Evolutionary conservation across 1,139 yeast genomes (phyloP), one percentile per base, ranked within the genome.

Genomic region (Saccharomycopsis crataegensis): DNA sequence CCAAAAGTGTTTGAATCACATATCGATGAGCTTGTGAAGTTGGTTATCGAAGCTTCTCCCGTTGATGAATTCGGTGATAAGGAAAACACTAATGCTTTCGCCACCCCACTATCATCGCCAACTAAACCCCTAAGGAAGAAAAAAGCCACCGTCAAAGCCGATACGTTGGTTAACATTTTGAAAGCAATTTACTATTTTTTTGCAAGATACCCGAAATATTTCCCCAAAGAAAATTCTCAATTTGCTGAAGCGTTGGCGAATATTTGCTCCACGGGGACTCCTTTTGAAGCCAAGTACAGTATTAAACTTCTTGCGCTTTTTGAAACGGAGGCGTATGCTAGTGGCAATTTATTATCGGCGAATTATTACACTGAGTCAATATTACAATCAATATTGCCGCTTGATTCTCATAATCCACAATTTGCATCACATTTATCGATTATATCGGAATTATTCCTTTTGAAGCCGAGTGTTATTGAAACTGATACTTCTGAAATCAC

Each of bases 1-100:
- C 96, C 96, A 0, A 77, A 77, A 16, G 80, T 85, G 1, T 77
- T 88, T 64, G 79, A 79, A 60, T 75, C 76, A 44, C 86, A 86
- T 62, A 71, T 85, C 3, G 69, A 73, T 11, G 75, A 75, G 8
- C 69, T 89, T 53, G 71, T 77, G 1, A 67, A 73, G 0, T 60
- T 74, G 12, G 68, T 82, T 12, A 70, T 69, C 51, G 57, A 58
- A 5, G 56, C 65, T 5, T 14, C 40, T 36, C 11, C 40, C 2
- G n/a, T 11, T 36, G 40, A 36, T 36, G 40, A 36, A 11, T 36
- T 36, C 40, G 5, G 5, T 36, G 40, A 36, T n/a, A 11, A 40
- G 12, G 8, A 45, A 45, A 14, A 28, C 31, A 28, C 31, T 5
- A 45, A 3, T 7, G 3, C 17, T 31, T 40, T 17, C 28, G 6